Base-by-base conservation (phyloP, 2,329 filamentous ascomycete genomes). In the Exophiala lecanii-corni region DNA sequence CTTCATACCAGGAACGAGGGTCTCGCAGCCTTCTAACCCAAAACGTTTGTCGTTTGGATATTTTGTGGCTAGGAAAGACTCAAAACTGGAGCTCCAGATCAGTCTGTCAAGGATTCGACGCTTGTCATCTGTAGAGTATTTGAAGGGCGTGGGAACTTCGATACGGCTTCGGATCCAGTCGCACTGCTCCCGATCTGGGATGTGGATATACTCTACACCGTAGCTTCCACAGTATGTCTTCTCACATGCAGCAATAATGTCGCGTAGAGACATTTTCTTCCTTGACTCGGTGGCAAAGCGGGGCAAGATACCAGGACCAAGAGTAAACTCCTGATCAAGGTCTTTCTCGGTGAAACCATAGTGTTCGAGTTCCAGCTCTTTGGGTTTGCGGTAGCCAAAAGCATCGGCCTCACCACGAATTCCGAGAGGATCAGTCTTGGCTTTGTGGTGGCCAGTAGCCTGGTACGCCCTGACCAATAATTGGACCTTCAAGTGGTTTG, bases 31-130 rank as follows among this genome's bases (percentile, higher is more conserved):
- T 72, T 98, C 92, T 19, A 98, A 80, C 71, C 92, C 92, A 69
- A 98, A 98, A 62, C 92, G 87, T 79, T 98, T 98, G 73, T 98
- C 92, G 70, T 98, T 98, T 66, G 92, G 92, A 70, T 96, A 97
- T 70, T 98, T 98, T 46, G 89, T 96, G 44, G 92, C 83, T 56
- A 94, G 74, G 78, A 98, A 98, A 48, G 81, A 73, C 73, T 98
- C 92, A 66, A 98, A 98, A 70, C 88, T 96, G 53, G 89, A 94
- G 65, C 87, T 91, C 92, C 92, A 98, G 67, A 98, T 98, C 54
- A 98, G 76, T 62, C 92, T 87, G 71, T 98, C 92, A 55, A 98
- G 78, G 57, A 98, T 95, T 56, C 92, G 82, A 62, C 92, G 86
- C 80, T 98, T 98, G 77, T 98, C 92, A 61, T 97, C 92, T 47